Percentiles rank a stretch among this genome's conserved stretches.
These are phyloP conservation scores for Starmerella potacharoeniae DNA, from an alignment of 805 yeast genomes.

Conservation along the genomic window DNA sequence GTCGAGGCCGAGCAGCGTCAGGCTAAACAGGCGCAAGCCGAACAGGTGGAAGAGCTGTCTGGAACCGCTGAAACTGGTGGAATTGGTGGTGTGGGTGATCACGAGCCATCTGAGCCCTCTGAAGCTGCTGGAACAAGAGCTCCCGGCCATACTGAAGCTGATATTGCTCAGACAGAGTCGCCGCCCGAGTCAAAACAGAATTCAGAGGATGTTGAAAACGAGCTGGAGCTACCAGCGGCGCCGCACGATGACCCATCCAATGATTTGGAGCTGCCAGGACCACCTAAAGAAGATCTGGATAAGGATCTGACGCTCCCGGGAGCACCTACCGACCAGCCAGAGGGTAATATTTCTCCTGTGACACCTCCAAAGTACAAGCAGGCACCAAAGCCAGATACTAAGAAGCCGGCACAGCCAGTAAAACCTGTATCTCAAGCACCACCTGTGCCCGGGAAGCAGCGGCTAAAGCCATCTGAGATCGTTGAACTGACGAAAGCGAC, in stretches of 20 bases:
- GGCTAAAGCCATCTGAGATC: conserved; percentile 17
- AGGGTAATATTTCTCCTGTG: conserved; percentile 6
- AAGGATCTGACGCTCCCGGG: conserved; percentile 17
- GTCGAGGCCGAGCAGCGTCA: conserved; percentile 12
- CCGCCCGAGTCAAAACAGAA: background rate
- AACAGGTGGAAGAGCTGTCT: no score
- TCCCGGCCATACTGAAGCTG: no score
- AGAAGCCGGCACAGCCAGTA: background rate
- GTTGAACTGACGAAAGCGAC: conserved; percentile 31
- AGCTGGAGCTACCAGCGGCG: conserved; percentile 4
- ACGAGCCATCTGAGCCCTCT: no score
- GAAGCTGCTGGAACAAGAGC: no score
- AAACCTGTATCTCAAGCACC: conserved; percentile 4
- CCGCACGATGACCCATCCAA: conserved; percentile 2
- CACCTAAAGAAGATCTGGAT: conserved; percentile 5
- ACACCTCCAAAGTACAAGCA: conserved; percentile 2
- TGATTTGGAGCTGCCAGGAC: conserved; percentile 9
- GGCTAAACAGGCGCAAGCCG: background rate
- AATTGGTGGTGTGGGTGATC: no score
- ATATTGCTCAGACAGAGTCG: background rate
- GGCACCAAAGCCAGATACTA: conserved; percentile 2
- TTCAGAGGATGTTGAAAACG: background rate
- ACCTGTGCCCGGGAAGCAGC: background rate
- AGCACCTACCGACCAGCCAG: conserved; percentile 14
- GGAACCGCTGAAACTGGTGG: no score